These are phyloP conservation scores for Rosa multiflora DNA, from an alignment of 306 rosid species.

Conservation along the genomic window DNA sequence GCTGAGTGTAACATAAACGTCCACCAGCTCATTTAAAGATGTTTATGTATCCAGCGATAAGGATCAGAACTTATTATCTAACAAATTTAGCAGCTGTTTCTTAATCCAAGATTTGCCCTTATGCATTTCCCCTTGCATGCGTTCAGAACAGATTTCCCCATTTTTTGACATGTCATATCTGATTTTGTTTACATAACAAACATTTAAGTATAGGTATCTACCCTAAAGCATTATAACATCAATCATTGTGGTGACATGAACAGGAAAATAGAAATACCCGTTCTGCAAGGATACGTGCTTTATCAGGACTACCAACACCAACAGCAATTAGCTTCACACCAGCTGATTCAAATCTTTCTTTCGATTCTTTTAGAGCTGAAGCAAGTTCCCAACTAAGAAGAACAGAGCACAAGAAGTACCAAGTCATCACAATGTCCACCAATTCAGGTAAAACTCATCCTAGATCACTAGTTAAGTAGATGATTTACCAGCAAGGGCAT, in stretches of 20 bases:
- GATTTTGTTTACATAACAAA: too few relatives aligned
- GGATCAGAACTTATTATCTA: neutral
- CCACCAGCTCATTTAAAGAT: too few relatives aligned
- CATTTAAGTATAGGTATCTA: neutral
- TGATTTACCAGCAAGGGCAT: slow-evolving; percentile 76
- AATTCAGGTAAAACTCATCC: slow-evolving; percentile 4
- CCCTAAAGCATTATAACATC: neutral
- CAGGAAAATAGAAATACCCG: slow-evolving; percentile 45
- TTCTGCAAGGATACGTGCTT: slow-evolving; percentile 76
- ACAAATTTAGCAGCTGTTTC: neutral
- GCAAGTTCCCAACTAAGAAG: slow-evolving; percentile 78
- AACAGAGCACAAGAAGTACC: slow-evolving; percentile 14
- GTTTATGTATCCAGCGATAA: neutral
- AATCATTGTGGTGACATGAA: neutral
- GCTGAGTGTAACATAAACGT: too few relatives aligned
- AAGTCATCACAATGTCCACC: slow-evolving; percentile 7
- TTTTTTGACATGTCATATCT: neutral
- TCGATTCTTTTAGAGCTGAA: slow-evolving; percentile 61
- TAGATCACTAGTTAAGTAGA: neutral
- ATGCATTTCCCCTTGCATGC: neutral
- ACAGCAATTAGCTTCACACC: slow-evolving; percentile 77
- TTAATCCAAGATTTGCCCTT: neutral
- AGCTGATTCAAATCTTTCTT: slow-evolving; percentile 66
- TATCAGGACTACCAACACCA: slow-evolving; percentile 73
- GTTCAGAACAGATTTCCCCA: neutral